These are phyloP conservation scores for Phytophthora constricta DNA, from an alignment of 352 stramenopile genomes.

Conservation along the genomic window DNA sequence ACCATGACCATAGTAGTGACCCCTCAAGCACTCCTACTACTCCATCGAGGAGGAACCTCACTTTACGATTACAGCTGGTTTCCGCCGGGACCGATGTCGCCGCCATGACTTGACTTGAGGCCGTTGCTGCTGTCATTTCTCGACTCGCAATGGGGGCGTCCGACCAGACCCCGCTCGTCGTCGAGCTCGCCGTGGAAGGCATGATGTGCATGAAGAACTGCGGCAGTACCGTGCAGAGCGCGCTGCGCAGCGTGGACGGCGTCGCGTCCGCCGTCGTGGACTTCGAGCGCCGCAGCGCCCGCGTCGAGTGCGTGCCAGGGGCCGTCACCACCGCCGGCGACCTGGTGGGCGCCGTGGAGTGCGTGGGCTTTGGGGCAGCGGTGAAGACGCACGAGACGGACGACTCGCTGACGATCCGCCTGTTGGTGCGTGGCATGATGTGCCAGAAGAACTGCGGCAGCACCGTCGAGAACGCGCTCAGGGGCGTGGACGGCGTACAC, in stretches of 20 bases:
- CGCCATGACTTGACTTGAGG: background rate
- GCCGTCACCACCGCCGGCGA: constrained; percentile 46
- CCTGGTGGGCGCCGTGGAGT: constrained; percentile 80
- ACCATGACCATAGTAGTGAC: no score
- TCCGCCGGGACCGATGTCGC: background rate
- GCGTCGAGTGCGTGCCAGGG: constrained; percentile 55
- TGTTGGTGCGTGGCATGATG: constrained; percentile 94
- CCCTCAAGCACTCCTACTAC: no score
- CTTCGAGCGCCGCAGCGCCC: constrained; percentile 70
- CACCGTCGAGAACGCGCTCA: constrained; percentile 88
- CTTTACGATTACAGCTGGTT: no score
- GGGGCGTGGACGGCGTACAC: constrained; percentile 76
- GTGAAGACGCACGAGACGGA: constrained; percentile 30
- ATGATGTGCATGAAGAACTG: constrained; percentile 97
- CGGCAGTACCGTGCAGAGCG: constrained; percentile 88
- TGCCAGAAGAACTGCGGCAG: constrained; percentile 96
- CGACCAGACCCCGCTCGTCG: constrained; percentile 23
- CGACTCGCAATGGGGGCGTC: constrained; percentile 16
- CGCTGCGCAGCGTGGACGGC: constrained; percentile 69
- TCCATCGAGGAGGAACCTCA: no score
- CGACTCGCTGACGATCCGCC: constrained; percentile 48
- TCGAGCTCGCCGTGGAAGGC: constrained; percentile 88
- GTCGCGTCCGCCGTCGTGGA: constrained; percentile 72
- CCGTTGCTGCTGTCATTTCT: constrained; percentile 19
- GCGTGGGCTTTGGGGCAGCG: constrained; percentile 76